Conservation (phyloP, 129 eudicot genomes). For the Oenanthe sinensis region DNA sequence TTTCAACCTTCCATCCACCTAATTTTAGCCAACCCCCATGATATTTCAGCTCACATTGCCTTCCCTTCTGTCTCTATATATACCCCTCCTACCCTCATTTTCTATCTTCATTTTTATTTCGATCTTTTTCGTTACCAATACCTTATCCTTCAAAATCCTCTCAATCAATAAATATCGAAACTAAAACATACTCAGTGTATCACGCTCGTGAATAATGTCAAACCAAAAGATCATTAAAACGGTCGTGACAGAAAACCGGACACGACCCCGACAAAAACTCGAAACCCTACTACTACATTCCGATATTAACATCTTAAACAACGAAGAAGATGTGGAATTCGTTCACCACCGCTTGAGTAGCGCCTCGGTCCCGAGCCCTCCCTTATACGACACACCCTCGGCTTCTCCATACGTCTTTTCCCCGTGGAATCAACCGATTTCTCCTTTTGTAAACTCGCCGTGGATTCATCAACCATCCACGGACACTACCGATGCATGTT, state of each 20-base stretch:
- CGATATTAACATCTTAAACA: conserved; percentile 27
- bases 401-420: conserved; percentile 42
- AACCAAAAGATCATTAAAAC: conserved; percentile 17
- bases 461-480: conserved; percentile 41
- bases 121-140: background rate
- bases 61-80: background rate
- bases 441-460: conserved; percentile 67
- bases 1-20: no score
- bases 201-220: background rate
- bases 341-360: conserved; percentile 23
- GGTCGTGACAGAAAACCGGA: conserved; percentile 13
- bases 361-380: conserved; percentile 33
- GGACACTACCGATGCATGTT: background rate
- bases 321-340: conserved; percentile 13
- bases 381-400: conserved; percentile 2
- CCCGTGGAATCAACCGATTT: conserved; percentile 29
- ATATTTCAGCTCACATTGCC: background rate
- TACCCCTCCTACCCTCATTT: background rate
- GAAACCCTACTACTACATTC: conserved; percentile 39
- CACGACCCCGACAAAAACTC: conserved; percentile 37
- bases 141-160: background rate
- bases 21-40: background rate
- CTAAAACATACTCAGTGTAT: background rate
- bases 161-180: background rate
- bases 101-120: background rate